Evolutionary conservation across 768 basidiomycete genomes (phyloP), one percentile per base, ranked within the genome.

Genomic region (Kondoa subrosea): DNA sequence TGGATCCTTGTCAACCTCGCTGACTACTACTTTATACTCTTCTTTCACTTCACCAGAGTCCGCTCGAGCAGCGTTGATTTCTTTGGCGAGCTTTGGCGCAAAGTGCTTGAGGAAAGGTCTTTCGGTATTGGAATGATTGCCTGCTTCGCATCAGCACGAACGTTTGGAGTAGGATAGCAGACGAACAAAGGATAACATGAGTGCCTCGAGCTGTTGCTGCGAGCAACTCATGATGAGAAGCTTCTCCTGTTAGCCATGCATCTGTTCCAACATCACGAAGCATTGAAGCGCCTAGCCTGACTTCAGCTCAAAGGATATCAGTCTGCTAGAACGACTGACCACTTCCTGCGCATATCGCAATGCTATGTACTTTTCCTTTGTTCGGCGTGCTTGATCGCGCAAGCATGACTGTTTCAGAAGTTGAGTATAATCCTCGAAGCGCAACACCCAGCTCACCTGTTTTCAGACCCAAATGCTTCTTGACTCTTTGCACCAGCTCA

Each of bases 201-300:
- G 80, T 84, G 56, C 89, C 88, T 60, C 78, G 76, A 12, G 87
- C 88, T 12, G 90, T 81, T 2, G 87, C 83, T 1, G 88, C 87
- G 56, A 95, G 80, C 63, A 93, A 84, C 69, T 92, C 87, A 76
- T 95, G 91, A 88, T 91, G 76, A 65, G 30, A 76, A 88, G 92
- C 89, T 78, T 95, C 91, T 8, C 92, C 92, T 2, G 92, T 96
- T 73, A 91, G 81, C 76, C 88, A 90, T 32, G 91, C 83, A 77
- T 93, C 91, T 57, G 90, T 91, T 59, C 83, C 77, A 50, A 83
- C 34, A 21, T 56, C 67, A 21, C 80, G 76, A 59, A 95, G 82
- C 77, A 50, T 50, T 8, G 40, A 50, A 50, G 40, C 40, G 40
- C 40, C 40, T 50, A 21, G 12, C 40, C 40, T 21, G 8, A 8